These are phyloP conservation scores for Aphanomyces cochlioides DNA, from an alignment of 352 stramenopile species.

Conservation along the genomic window DNA sequence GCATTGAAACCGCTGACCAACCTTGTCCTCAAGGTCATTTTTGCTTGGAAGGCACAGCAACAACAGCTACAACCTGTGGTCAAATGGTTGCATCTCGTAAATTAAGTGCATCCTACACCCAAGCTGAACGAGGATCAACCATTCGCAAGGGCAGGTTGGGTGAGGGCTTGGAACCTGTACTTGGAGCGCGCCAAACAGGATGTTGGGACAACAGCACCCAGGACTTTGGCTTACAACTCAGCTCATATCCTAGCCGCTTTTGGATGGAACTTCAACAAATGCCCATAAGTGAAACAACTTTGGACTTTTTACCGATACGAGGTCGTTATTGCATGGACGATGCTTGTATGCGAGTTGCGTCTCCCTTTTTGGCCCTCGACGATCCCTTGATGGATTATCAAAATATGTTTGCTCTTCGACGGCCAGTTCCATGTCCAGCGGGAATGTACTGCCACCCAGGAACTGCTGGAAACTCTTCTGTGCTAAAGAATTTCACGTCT, in stretches of 20 bases:
- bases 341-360: conserved; percentile 76
- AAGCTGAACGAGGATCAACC: conserved; percentile 43
- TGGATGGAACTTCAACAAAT: conserved; percentile 92
- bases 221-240: conserved; percentile 94
- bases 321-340: conserved; percentile 94
- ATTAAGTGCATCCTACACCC: conserved; percentile 36
- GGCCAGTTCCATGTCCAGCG: conserved; percentile 80
- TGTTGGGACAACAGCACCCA: conserved; percentile 95
- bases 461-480: conserved; percentile 63
- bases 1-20: conserved; percentile 86
- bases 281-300: conserved; percentile 73
- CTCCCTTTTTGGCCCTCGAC: conserved; percentile 63
- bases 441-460: conserved; percentile 89
- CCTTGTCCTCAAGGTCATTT: conserved; percentile 94
- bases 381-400: conserved; percentile 86
- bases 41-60: conserved; percentile 94
- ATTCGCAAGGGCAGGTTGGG: conserved; percentile 39
- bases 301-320: conserved; percentile 67
- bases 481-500: conserved; percentile 87
- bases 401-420: conserved; percentile 69
- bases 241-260: conserved; percentile 72
- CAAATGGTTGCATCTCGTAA: conserved; percentile 43
- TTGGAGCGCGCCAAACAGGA: conserved; percentile 74
- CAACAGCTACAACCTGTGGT: conserved; percentile 86
- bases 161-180: conserved; percentile 33